Base-by-base conservation (phyloP, 2,329 filamentous ascomycete genomes). In the Penicillium brevicompactum region DNA sequence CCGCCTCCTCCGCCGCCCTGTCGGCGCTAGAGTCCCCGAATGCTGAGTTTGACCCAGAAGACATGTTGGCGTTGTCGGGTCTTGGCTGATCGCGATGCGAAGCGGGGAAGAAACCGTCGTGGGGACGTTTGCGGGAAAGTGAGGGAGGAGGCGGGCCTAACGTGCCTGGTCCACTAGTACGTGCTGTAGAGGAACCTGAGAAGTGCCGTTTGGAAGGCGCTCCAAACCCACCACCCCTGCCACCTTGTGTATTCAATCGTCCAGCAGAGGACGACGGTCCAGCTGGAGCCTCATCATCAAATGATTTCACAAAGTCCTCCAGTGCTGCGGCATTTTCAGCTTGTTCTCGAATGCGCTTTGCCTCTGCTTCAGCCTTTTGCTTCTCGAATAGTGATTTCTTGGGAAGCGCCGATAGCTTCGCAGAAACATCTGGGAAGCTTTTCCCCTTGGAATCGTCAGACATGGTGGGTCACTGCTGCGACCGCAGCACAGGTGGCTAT, bases 301-400 rank as follows among this genome's bases (percentile, higher is more conserved):
- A 82, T 18, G 78, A 91, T 74, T 93, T 93, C 53, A 94, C 85
- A 63, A 96, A 96, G 62, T 93, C 91, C 64, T 91, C 86, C 72
- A 92, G 90, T 1, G 92, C 91, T 22, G 91, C 91, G 21, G 89
- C 90, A 6, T 90, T 95, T 76, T 96, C 92, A 62, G 88, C 91
- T 67, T 88, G 89, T 74, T 96, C 92, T 63, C 91, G 84, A 64
- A 85, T 83, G 56, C 90, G 87, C 77, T 96, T 96, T 22, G 91
- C 91, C 78, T 96, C 91, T 53, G 90, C 90, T 71, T 96, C 91
- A 56, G 90, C 90, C 73, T 90, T 91, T 72, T 95, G 90, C 65
- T 88, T 87, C 76, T 96, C 92, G 71, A 95, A 96, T 24, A 89
- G 82, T 18, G 91, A 95, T 70, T 94, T 90, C 75, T 92, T 94